Percentiles rank a stretch among this genome's conserved stretches.
Evolutionary conservation across 2,329 filamentous ascomycete species (phyloP).

Genomic region (Dothidotthia symphoricarpi): DNA sequence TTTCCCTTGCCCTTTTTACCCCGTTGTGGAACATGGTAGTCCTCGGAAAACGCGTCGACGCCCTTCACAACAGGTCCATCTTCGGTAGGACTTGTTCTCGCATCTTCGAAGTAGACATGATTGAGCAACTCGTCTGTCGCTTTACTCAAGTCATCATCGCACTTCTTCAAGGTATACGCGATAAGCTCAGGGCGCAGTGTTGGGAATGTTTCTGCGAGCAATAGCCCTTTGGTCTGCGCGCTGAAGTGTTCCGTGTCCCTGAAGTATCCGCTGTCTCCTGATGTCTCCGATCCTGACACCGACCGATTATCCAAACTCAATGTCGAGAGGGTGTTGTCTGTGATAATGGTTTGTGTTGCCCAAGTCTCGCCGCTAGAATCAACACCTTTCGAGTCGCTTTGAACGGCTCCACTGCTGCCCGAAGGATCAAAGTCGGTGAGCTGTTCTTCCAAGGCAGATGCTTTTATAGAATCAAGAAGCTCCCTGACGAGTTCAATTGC

Average conservation of each 20-base stretch:
- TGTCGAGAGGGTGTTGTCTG: conserved; percentile 50
- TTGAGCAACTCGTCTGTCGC: conserved; percentile 81
- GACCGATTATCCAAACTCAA: conserved; percentile 29
- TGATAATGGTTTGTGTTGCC: conserved; percentile 47
- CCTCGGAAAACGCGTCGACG: conserved; percentile 75
- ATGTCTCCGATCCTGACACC: conserved; percentile 21
- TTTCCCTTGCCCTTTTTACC: conserved; percentile 49
- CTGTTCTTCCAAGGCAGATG: conserved; percentile 65
- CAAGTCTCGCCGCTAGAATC: conserved; percentile 41
- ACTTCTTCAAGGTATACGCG: conserved; percentile 64
- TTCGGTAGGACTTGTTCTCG: conserved; percentile 50
- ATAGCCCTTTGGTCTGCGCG: conserved; percentile 60
- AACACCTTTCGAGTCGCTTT: conserved; percentile 17
- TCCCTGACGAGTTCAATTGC: conserved; percentile 54
- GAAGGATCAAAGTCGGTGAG: conserved; percentile 75
- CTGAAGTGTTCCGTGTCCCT: conserved; percentile 47
- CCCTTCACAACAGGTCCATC: conserved; percentile 58
- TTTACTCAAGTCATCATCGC: conserved; percentile 62
- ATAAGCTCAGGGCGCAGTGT: conserved; percentile 66
- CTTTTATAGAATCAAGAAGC: conserved; percentile 65
- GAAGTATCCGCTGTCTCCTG: conserved; percentile 30
- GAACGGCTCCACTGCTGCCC: conserved; percentile 57
- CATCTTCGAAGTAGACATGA: conserved; percentile 71
- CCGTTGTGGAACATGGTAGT: conserved; percentile 46
- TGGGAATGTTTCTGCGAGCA: conserved; percentile 70